Conservation (phyloP, 495 filamentous ascomycete genomes). For the Thermothielavioides terrestris region DNA sequence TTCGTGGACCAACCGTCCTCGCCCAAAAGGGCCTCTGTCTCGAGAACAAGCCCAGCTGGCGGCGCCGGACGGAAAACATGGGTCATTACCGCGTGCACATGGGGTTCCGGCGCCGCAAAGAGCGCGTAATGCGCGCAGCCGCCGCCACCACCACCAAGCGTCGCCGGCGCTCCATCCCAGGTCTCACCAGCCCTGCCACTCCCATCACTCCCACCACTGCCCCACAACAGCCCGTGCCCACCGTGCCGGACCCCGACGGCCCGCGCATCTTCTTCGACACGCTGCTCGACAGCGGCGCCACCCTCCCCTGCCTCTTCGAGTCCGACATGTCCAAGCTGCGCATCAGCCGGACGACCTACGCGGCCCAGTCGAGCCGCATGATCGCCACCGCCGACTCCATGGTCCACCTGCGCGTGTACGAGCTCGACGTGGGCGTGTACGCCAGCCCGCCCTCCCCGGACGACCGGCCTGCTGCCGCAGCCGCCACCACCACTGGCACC, state of each 20-base stretch:
- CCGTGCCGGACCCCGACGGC: conserved; percentile 7
- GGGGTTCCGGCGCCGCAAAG: conserved; percentile 21
- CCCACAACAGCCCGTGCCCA: not conserved
- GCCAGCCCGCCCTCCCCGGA: conserved; percentile 8
- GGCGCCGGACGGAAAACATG: conserved; percentile 8
- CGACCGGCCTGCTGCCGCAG: too few species aligned
- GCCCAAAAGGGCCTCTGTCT: conserved; percentile 28
- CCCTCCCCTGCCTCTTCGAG: conserved; percentile 29
- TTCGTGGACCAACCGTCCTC: conserved; percentile 1
- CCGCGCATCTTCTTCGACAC: conserved; percentile 16
- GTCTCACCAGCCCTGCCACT: not conserved
- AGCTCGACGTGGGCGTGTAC: conserved; percentile 33
- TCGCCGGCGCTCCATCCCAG: not conserved
- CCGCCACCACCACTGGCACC: too few species aligned
- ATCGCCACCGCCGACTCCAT: conserved; percentile 19
- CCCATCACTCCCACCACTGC: not conserved
- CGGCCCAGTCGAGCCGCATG: conserved; percentile 27
- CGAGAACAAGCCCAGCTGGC: conserved; percentile 11
- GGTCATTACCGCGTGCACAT: conserved; percentile 22
- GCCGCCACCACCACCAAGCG: not conserved
- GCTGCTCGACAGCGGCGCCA: conserved; percentile 40
- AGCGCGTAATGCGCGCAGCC: not conserved
- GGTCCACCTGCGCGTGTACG: conserved; percentile 24
- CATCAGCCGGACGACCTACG: conserved; percentile 28
- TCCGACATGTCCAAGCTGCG: conserved; percentile 28